A percentile compares a stretch with the other conserved stretches of the same genome.
These are phyloP conservation scores for Paspalum notatum DNA, from an alignment of 176 grass and related monocot genomes.

Conservation along the genomic window DNA sequence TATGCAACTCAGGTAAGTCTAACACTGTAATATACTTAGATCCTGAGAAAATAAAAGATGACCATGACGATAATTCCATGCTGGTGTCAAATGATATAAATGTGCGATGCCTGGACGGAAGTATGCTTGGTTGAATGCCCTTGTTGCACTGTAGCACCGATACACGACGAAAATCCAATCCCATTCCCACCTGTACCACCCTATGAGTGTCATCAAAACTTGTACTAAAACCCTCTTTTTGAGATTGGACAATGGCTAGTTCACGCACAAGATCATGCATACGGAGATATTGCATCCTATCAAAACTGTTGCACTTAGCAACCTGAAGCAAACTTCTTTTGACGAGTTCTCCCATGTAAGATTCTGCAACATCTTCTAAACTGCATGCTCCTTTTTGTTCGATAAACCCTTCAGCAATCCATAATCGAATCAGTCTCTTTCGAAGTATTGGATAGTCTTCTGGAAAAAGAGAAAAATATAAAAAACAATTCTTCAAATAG, in stretches of 20 bases:
- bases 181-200: neutral
- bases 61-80: neutral
- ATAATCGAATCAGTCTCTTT: conserved; percentile 47
- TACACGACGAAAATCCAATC: neutral
- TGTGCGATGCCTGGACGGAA: conserved; percentile 33
- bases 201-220: conserved; percentile 19
- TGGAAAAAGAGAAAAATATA: conserved; percentile 60
- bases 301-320: conserved; percentile 34
- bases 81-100: conserved; percentile 42
- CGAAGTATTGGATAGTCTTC: conserved; percentile 43
- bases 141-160: conserved; percentile 24
- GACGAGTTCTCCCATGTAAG: conserved; percentile 41
- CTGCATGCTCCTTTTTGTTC: conserved; percentile 42
- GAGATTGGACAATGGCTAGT: conserved; percentile 36
- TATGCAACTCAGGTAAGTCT: conserved; percentile 34
- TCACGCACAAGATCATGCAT: conserved; percentile 67
- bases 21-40: conserved; percentile 49
- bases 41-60: conserved; percentile 4
- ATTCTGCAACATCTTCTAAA: conserved; percentile 60
- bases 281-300: conserved; percentile 14
- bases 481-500: conserved; percentile 64
- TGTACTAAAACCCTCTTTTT: conserved; percentile 34
- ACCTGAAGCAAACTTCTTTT: conserved; percentile 57
- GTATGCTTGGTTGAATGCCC: neutral
- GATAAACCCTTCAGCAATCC: conserved; percentile 61